These are phyloP conservation scores for Penicillium mononematosum DNA, from an alignment of 495 filamentous ascomycete species.

Conservation along the genomic window DNA sequence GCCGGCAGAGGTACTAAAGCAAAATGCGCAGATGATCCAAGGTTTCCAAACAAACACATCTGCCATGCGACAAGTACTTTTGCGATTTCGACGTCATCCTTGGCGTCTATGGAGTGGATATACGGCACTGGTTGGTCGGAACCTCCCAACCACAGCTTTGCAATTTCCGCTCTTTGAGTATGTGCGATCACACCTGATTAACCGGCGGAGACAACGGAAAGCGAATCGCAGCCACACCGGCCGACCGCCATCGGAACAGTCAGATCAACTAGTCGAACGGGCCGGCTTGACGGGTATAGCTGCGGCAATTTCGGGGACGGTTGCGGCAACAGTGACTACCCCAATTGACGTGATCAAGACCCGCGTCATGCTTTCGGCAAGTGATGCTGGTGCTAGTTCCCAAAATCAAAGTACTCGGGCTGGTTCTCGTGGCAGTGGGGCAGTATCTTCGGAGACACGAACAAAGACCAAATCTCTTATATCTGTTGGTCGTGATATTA, in stretches of 20 bases:
- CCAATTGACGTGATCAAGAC: conserved; percentile 87
- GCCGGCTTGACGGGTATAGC: conserved; percentile 66
- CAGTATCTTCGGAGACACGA: conserved; percentile 13
- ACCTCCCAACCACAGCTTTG: conserved; percentile 81
- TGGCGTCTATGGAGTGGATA: conserved; percentile 65
- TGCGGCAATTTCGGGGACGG: conserved; percentile 65
- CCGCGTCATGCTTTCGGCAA: conserved; percentile 64
- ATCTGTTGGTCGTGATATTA: conserved; percentile 60
- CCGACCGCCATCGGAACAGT: conserved; percentile 5
- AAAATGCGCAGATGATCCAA: conserved; percentile 77
- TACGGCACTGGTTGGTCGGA: conserved; percentile 71
- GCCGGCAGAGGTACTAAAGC: conserved; percentile 88
- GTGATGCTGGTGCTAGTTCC: conserved; percentile 8
- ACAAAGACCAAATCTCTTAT: conserved; percentile 32
- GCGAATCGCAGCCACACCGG: conserved; percentile 10
- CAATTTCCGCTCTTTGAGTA: conserved; percentile 87
- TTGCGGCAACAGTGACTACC: conserved; percentile 72
- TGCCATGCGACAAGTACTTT: conserved; percentile 53
- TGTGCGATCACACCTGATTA: conserved; percentile 46
- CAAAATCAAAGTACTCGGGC: neutral
- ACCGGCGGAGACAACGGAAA: conserved; percentile 31
- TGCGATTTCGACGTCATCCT: conserved; percentile 44
- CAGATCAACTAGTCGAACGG: conserved; percentile 36
- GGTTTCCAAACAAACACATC: conserved; percentile 7
- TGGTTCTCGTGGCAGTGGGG: conserved; percentile 2